Percentiles rank a stretch among this genome's conserved stretches.
phyloP scores from a whole-genome alignment of 164 flowering plant species.

The Vitis amurensis region DNA sequence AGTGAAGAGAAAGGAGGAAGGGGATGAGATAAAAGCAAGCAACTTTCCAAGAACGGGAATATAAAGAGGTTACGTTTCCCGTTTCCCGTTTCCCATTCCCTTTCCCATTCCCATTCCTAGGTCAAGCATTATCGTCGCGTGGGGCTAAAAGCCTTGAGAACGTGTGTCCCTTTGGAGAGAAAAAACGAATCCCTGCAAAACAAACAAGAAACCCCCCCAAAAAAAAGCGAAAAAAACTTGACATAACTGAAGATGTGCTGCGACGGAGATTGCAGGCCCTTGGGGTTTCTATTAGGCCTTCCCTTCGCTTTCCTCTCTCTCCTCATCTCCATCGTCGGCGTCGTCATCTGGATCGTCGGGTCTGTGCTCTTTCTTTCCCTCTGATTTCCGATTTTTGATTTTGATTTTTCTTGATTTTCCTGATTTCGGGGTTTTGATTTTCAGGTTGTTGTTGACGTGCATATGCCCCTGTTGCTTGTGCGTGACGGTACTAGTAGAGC shows the following conservation, averaged over 20 bases:
- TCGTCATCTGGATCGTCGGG: constrained; percentile 85
- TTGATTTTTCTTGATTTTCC: background rate
- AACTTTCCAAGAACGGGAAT: too few relatives aligned
- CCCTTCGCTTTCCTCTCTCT: constrained; percentile 81
- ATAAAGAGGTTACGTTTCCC: too few relatives aligned
- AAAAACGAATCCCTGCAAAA: too few relatives aligned
- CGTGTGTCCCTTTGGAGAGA: too few relatives aligned
- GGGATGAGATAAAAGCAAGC: too few relatives aligned
- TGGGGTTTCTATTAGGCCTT: constrained; percentile 77
- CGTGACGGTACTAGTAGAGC: constrained; percentile 78
- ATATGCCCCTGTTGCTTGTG: constrained; percentile 94
- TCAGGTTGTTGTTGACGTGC: constrained; percentile 65
- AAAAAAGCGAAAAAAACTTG: background rate
- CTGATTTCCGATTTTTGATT: background rate
- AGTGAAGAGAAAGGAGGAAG: too few relatives aligned
- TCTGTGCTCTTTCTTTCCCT: constrained; percentile 15
- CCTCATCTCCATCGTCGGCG: constrained; percentile 68
- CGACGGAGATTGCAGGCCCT: constrained; percentile 67
- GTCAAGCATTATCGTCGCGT: too few relatives aligned
- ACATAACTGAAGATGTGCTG: constrained; percentile 29
- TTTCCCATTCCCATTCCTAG: too few relatives aligned
- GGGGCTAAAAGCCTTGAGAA: too few relatives aligned
- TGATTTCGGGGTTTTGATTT: constrained; percentile 1
- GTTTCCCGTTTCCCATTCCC: too few relatives aligned
- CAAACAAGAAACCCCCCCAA: background rate